phyloP scores from a whole-genome alignment of 225 moss, liverwort and hornwort species.

The Polytrichum formosum region DNA sequence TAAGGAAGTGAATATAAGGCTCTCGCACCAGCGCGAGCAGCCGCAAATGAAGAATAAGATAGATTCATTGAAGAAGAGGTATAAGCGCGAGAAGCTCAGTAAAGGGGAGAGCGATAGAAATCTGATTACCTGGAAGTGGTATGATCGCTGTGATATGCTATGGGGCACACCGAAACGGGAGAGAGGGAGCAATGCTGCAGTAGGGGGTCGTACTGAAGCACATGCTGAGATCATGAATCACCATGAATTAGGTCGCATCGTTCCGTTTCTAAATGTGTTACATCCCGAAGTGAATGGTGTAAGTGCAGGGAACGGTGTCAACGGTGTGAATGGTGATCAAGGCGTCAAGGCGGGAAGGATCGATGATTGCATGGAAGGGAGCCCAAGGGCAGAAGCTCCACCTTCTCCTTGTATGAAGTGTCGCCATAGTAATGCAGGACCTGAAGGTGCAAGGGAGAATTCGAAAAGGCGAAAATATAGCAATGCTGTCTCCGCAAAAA shows the following conservation, averaged over 20 bases:
- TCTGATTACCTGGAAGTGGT: constrained; percentile 61
- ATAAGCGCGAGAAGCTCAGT: constrained; percentile 53
- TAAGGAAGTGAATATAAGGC: constrained; percentile 39
- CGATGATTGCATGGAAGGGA: constrained; percentile 35
- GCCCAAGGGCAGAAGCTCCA: constrained; percentile 24
- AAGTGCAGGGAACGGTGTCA: too few species aligned
- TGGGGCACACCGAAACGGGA: constrained; percentile 55
- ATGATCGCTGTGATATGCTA: constrained; percentile 45
- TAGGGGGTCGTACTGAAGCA: constrained; percentile 20
- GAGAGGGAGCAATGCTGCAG: constrained; percentile 19
- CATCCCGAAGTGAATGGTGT: constrained; percentile 33
- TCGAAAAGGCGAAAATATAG: constrained; percentile 46
- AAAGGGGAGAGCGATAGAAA: constrained; percentile 48
- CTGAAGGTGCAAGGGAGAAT: constrained; percentile 28
- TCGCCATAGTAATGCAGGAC: constrained; percentile 22
- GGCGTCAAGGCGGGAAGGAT: constrained; percentile 34
- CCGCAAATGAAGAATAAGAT: constrained; percentile 70
- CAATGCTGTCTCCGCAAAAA: constrained; percentile 26
- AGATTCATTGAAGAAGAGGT: constrained; percentile 62
- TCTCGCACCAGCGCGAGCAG: constrained; percentile 55
- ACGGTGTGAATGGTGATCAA: constrained; percentile 40
- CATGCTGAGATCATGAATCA: constrained; percentile 33
- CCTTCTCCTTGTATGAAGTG: constrained; percentile 32
- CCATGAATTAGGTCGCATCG: constrained; percentile 37
- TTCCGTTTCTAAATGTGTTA: constrained; percentile 38